Percentiles rank a stretch among this genome's conserved stretches.
These are phyloP conservation scores for Fusarium scirpi DNA, from an alignment of 2,329 filamentous ascomycete genomes.

Conservation along the genomic window DNA sequence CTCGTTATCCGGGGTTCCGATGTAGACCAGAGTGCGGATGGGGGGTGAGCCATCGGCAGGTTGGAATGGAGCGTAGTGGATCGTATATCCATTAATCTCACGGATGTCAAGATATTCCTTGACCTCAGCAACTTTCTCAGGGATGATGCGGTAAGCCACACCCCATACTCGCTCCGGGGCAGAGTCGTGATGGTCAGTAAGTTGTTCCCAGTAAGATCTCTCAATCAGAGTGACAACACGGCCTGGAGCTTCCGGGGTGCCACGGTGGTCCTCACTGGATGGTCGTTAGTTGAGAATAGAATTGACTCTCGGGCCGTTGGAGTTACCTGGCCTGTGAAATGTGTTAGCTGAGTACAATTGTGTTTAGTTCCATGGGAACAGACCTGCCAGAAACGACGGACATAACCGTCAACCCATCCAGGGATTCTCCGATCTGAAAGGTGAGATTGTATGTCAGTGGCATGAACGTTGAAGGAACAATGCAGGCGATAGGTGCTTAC, in stretches of 20 bases:
- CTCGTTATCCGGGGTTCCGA: constrained; percentile 91
- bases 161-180: constrained; percentile 84
- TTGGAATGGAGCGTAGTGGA: constrained; percentile 89
- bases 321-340: constrained; percentile 51
- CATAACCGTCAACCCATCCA: constrained; percentile 93
- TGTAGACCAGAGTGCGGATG: constrained; percentile 81
- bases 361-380: constrained; percentile 49
- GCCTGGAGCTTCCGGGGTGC: constrained; percentile 87
- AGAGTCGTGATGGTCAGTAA: constrained; percentile 74
- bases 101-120: constrained; percentile 93
- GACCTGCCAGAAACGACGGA: constrained; percentile 98
- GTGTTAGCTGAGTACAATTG: constrained; percentile 16
- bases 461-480: constrained; percentile 4
- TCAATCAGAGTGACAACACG: constrained; percentile 94
- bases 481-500: constrained; percentile 71
- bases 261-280: constrained; percentile 89
- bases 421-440: constrained; percentile 81
- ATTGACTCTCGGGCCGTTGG: not conserved
- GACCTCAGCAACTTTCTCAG: constrained; percentile 80
- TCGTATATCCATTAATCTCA: constrained; percentile 97
- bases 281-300: constrained; percentile 3
- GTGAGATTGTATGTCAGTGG: constrained; percentile 9
- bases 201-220: constrained; percentile 81
- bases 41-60: constrained; percentile 53
- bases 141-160: constrained; percentile 86